A percentile compares a stretch with the other conserved stretches of the same genome.
Evolutionary conservation across 179 eudicot genomes (phyloP).

Genomic region (Dionaea muscipula): DNA sequence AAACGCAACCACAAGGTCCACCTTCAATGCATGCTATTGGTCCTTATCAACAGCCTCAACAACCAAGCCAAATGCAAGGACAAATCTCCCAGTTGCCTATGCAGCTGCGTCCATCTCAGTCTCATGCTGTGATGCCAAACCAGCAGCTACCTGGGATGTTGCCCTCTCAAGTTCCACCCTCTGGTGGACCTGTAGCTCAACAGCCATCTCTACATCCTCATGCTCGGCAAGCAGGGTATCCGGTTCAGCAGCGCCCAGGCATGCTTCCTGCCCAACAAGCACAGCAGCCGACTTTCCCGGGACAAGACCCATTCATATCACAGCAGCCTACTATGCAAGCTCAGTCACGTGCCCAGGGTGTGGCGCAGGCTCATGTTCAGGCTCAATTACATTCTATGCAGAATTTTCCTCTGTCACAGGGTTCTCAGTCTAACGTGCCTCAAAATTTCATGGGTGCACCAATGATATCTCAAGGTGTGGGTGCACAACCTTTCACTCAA

Average conservation of each 20-base stretch:
- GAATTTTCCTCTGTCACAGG: constrained; percentile 24
- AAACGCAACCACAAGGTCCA: constrained; percentile 36
- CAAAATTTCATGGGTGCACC: too few species aligned
- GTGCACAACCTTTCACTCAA: constrained; percentile 31
- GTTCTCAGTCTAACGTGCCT: constrained; percentile 26
- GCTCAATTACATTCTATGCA: constrained; percentile 40
- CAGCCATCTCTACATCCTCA: constrained; percentile 37
- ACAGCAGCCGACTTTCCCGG: constrained; percentile 46
- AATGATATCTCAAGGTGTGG: constrained; percentile 36
- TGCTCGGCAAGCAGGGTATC: constrained; percentile 37
- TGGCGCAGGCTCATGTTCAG: constrained; percentile 19
- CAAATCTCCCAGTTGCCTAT: constrained; percentile 49
- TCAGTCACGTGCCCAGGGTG: constrained; percentile 35
- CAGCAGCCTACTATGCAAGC: constrained; percentile 32
- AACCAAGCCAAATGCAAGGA: constrained; percentile 34
- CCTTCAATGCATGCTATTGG: constrained; percentile 35
- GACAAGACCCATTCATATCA: constrained; percentile 31
- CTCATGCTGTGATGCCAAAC: constrained; percentile 31
- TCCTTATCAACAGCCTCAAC: constrained; percentile 23
- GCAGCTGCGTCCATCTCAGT: constrained; percentile 45
- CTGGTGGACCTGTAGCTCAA: constrained; percentile 28
- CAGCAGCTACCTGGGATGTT: constrained; percentile 38
- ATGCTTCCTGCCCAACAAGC: constrained; percentile 37
- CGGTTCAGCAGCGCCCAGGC: constrained; percentile 44
- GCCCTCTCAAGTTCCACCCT: constrained; percentile 39